Conservation (phyloP, 1,139 yeast genomes). For the Scheffersomyces segobiensis region DNA sequence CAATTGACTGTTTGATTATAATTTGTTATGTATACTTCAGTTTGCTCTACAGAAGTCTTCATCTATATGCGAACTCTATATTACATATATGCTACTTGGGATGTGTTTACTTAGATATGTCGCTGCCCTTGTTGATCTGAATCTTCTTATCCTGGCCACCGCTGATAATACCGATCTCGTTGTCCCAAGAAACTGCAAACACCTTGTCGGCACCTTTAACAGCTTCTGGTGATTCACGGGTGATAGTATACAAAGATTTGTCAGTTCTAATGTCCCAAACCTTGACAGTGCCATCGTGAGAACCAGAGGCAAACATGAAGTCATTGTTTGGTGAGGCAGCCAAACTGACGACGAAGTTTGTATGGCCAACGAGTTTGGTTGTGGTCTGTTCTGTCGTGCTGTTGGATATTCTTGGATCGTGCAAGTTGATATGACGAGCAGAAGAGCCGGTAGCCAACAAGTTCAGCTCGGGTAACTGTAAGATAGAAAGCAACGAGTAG, state of each 20-base stretch:
- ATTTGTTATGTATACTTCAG: too few relatives aligned
- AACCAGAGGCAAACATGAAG: slow-evolving; percentile 82
- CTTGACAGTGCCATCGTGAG: slow-evolving; percentile 93
- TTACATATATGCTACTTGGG: neutral
- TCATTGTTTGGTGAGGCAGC: slow-evolving; percentile 73
- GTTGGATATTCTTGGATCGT: slow-evolving; percentile 72
- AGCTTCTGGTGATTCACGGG: slow-evolving; percentile 55
- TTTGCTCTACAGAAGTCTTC: neutral
- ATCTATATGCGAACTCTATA: neutral
- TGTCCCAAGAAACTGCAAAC: slow-evolving; percentile 85
- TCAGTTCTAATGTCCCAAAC: slow-evolving; percentile 96
- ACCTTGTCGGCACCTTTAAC: slow-evolving; percentile 58
- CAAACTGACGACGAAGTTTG: slow-evolving; percentile 83
- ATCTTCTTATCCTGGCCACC: slow-evolving; percentile 94
- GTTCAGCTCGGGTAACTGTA: slow-evolving; percentile 63
- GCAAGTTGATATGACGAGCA: slow-evolving; percentile 90
- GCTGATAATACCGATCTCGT: slow-evolving; percentile 77
- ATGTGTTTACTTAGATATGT: slow-evolving; percentile 28
- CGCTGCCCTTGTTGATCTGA: slow-evolving; percentile 72
- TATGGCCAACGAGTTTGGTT: slow-evolving; percentile 83
- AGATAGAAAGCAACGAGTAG: slow-evolving; percentile 77
- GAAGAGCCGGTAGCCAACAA: slow-evolving; percentile 90
- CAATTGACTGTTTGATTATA: neutral
- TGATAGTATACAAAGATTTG: slow-evolving; percentile 80
- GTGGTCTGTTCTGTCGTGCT: slow-evolving; percentile 42